These are phyloP conservation scores for Trametes coccinea DNA, from an alignment of 768 basidiomycete species.

Conservation along the genomic window DNA sequence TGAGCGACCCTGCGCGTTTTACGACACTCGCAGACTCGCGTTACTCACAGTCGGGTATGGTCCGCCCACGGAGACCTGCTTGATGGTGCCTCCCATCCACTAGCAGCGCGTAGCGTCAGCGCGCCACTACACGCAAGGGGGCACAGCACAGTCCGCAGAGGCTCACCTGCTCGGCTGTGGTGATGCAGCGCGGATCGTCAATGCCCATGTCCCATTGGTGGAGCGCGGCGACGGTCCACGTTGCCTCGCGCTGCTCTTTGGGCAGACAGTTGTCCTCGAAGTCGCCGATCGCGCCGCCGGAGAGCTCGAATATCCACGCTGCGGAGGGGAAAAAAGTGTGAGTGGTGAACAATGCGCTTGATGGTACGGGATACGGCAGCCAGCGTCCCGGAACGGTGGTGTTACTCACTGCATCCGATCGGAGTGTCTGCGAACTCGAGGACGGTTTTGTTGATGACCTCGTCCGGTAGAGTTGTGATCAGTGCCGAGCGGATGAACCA, in stretches of 20 bases:
- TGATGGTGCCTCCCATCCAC: slow-evolving; percentile 81
- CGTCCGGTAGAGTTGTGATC: slow-evolving; percentile 82
- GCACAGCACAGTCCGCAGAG: background rate
- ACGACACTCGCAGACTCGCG: background rate
- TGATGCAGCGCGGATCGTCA: slow-evolving; percentile 78
- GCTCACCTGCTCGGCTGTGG: slow-evolving; percentile 77
- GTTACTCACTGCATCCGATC: slow-evolving; percentile 82
- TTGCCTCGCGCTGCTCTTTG: slow-evolving; percentile 73
- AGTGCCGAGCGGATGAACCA: slow-evolving; percentile 92
- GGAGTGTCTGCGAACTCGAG: slow-evolving; percentile 79
- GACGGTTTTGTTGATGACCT: slow-evolving; percentile 82
- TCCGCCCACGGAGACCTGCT: slow-evolving; percentile 73
- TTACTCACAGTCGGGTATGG: slow-evolving; percentile 78
- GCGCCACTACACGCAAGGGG: background rate
- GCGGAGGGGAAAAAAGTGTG: background rate
- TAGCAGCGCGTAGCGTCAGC: slow-evolving; percentile 29
- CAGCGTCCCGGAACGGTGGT: background rate
- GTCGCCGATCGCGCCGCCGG: slow-evolving; percentile 77
- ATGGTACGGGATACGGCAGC: background rate
- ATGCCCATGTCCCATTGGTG: slow-evolving; percentile 91
- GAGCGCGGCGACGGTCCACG: slow-evolving; percentile 84
- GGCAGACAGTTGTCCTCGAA: slow-evolving; percentile 75
- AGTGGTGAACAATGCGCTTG: background rate
- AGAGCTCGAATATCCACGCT: slow-evolving; percentile 94
- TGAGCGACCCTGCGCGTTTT: background rate